These are phyloP conservation scores for Gilbertella persicaria DNA, from an alignment of 371 early-diverging fungal species.

Conservation along the genomic window DNA sequence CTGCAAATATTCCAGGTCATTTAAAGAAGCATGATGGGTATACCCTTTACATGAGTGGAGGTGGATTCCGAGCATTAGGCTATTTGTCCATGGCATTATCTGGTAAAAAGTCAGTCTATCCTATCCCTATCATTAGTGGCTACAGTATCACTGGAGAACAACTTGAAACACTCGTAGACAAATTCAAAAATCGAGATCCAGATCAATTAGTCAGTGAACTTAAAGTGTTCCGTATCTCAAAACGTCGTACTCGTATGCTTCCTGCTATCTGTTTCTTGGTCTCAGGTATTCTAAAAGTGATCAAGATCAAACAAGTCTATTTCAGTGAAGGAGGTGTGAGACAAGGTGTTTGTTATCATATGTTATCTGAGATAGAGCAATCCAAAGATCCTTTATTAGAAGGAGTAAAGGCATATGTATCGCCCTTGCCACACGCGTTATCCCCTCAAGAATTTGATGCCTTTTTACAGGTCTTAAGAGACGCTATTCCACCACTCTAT, in stretches of 20 bases:
- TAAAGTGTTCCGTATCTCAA: conserved; percentile 46
- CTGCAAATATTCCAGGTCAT: conserved; percentile 17
- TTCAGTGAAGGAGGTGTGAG: conserved; percentile 60
- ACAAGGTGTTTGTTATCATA: conserved; percentile 51
- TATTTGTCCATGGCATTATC: conserved; percentile 47
- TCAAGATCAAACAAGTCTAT: conserved; percentile 37
- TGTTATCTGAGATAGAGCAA: conserved; percentile 30
- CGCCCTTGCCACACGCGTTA: conserved; percentile 21
- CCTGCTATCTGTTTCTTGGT: conserved; percentile 54
- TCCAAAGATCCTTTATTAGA: conserved; percentile 47
- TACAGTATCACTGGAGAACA: conserved; percentile 38
- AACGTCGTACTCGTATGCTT: conserved; percentile 50
- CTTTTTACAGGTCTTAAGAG: conserved; percentile 21
- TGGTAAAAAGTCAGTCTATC: conserved; percentile 31
- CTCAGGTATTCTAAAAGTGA: conserved; percentile 42
- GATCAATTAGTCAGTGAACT: conserved; percentile 24
- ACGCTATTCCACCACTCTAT: conserved; percentile 30
- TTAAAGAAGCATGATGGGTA: conserved; percentile 33
- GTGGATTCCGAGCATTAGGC: conserved; percentile 54
- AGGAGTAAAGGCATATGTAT: conserved; percentile 40
- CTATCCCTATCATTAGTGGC: conserved; percentile 57
- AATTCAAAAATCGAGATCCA: conserved; percentile 28
- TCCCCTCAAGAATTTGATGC: conserved; percentile 22
- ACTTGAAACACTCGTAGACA: conserved; percentile 26
- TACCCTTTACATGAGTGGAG: conserved; percentile 52